These are phyloP conservation scores for Westerdykella ornata DNA, from an alignment of 2,329 filamentous ascomycete genomes.

Conservation along the genomic window DNA sequence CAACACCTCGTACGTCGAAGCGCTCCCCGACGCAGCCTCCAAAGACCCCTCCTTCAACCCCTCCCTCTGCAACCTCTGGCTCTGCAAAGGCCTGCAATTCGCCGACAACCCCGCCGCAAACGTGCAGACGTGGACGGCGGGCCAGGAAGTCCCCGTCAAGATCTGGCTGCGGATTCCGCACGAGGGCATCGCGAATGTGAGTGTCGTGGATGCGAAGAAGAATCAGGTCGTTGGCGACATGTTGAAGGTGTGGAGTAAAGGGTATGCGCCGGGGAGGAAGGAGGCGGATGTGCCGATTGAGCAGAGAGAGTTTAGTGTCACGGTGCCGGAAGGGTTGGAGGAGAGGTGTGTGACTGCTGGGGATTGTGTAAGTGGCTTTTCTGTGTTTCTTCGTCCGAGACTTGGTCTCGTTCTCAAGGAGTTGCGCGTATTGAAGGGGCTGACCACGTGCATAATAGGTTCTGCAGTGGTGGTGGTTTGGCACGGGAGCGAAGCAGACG, in stretches of 20 bases:
- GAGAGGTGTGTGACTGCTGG: constrained; percentile 43
- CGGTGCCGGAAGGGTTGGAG: constrained; percentile 44
- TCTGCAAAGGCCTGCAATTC: constrained; percentile 53
- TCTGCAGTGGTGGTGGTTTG: constrained; percentile 24
- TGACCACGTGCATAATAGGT: constrained; percentile 15
- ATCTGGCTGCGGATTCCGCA: constrained; percentile 48
- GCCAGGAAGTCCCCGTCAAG: constrained; percentile 41
- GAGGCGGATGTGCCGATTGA: constrained; percentile 30
- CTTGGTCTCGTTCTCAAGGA: not conserved
- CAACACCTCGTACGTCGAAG: constrained; percentile 24
- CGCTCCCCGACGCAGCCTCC: constrained; percentile 16
- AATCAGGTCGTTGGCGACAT: constrained; percentile 48
- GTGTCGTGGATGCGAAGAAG: constrained; percentile 50
- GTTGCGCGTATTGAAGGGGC: not conserved
- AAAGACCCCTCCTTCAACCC: constrained; percentile 12
- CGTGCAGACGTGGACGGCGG: constrained; percentile 46
- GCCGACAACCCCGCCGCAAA: constrained; percentile 47
- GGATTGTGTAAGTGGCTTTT: constrained; percentile 31
- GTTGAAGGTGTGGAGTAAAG: constrained; percentile 45
- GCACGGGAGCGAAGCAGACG: constrained; percentile 55
- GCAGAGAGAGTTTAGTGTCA: constrained; percentile 45
- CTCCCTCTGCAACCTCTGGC: constrained; percentile 44
- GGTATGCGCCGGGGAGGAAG: constrained; percentile 13
- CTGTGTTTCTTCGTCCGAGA: not conserved
- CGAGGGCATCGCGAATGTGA: constrained; percentile 53